Conservation (phyloP, 441 rosid genomes). For the Sinapis alba region DNA sequence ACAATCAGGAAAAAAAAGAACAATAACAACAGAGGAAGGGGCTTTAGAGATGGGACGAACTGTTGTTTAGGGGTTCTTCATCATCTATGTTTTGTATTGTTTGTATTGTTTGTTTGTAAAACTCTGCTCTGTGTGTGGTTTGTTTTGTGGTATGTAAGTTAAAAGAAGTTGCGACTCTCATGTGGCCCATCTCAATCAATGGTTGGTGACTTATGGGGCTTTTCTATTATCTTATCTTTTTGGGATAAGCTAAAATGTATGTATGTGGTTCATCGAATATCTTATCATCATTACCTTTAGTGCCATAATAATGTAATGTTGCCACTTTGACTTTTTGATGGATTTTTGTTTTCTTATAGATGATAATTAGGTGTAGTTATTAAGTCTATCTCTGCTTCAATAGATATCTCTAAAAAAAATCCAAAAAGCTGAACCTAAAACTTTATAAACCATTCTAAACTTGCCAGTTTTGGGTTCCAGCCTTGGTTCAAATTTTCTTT, state of each 20-base stretch:
- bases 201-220: slow-evolving; percentile 35
- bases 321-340: slow-evolving; percentile 16
- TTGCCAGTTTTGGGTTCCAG: not conserved
- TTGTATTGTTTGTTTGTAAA: slow-evolving; percentile 29
- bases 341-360: slow-evolving; percentile 15
- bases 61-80: slow-evolving; percentile 38
- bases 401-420: not conserved
- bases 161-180: slow-evolving; percentile 35
- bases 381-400: not conserved
- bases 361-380: slow-evolving; percentile 6
- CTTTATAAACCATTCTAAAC: slow-evolving; percentile 11
- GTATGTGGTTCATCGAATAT: slow-evolving; percentile 32
- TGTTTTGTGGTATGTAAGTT: slow-evolving; percentile 36
- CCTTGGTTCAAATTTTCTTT: not conserved
- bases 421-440: not conserved
- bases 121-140: slow-evolving; percentile 14
- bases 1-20: slow-evolving; percentile 25
- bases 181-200: slow-evolving; percentile 41
- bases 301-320: slow-evolving; percentile 14
- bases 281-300: slow-evolving; percentile 24
- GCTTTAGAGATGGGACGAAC: slow-evolving; percentile 40
- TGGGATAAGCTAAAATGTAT: slow-evolving; percentile 33
- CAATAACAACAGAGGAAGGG: slow-evolving; percentile 39
- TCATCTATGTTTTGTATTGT: slow-evolving; percentile 19
- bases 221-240: slow-evolving; percentile 32